A percentile compares a stretch with the other conserved stretches of the same genome.
phyloP scores from a whole-genome alignment of 2,329 filamentous ascomycete species.

The Coniochaeta pulveracea region DNA sequence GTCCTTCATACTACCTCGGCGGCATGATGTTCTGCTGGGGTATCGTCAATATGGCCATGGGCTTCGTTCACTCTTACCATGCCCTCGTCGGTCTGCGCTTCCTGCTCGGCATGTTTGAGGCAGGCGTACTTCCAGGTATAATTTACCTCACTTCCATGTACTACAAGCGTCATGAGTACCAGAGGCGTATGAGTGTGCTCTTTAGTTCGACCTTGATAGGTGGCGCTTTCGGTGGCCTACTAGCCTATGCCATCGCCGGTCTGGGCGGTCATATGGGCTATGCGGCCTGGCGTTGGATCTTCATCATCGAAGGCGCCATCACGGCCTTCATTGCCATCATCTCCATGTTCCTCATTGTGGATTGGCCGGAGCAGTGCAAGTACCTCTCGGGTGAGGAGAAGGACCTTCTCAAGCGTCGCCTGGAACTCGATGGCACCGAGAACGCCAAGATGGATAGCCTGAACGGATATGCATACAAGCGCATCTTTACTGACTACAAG shows the following conservation, averaged over 20 bases:
- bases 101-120: slow-evolving; percentile 32
- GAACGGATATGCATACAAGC: slow-evolving; percentile 19
- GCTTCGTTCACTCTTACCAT: slow-evolving; percentile 27
- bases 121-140: slow-evolving; percentile 29
- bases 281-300: slow-evolving; percentile 24
- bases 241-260: slow-evolving; percentile 5
- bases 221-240: slow-evolving; percentile 6
- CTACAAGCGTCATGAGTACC: neutral
- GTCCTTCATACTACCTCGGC: slow-evolving; percentile 23
- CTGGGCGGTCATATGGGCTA: slow-evolving; percentile 5
- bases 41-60: slow-evolving; percentile 32
- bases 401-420: slow-evolving; percentile 23
- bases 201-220: slow-evolving; percentile 4
- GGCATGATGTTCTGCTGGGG: slow-evolving; percentile 31
- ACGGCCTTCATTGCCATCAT: slow-evolving; percentile 12
- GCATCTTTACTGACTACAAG: slow-evolving; percentile 34
- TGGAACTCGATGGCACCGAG: slow-evolving; percentile 13
- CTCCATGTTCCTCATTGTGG: slow-evolving; percentile 23
- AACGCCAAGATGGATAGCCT: slow-evolving; percentile 19
- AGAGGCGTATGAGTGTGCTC: slow-evolving; percentile 6
- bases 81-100: slow-evolving; percentile 29
- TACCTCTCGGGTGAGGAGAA: slow-evolving; percentile 29
- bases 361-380: slow-evolving; percentile 23
- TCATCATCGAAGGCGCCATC: slow-evolving; percentile 32
- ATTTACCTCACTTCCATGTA: neutral